phyloP scores from a whole-genome alignment of 169 alveolate genomes.

The Cryptosporidium andersoni region DNA sequence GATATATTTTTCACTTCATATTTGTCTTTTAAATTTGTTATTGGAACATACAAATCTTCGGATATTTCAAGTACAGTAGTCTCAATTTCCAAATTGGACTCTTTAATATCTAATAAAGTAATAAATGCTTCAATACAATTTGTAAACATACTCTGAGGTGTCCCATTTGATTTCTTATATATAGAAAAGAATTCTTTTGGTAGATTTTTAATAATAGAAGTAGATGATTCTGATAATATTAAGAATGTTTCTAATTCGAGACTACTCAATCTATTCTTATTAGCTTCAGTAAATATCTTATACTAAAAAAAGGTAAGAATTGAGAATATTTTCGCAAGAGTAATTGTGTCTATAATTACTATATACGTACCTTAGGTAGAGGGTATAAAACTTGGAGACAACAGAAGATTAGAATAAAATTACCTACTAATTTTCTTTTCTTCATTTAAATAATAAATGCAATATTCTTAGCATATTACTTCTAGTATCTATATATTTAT shows the following conservation, averaged over 20 bases:
- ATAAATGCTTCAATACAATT: constrained; percentile 35
- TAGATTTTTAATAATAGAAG: constrained; percentile 12
- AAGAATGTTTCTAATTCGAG: constrained; percentile 38
- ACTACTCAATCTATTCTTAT: neutral
- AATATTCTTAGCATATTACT: too few relatives aligned
- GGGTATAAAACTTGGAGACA: too few relatives aligned
- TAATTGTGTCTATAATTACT: too few relatives aligned
- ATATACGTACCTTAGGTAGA: too few relatives aligned
- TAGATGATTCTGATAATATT: constrained; percentile 10
- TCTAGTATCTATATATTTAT: too few relatives aligned
- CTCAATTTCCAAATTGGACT: constrained; percentile 6
- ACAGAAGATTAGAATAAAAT: too few relatives aligned
- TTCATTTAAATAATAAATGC: too few relatives aligned
- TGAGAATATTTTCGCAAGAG: too few relatives aligned
- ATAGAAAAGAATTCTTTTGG: constrained; percentile 18
- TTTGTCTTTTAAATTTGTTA: neutral
- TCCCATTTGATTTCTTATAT: constrained; percentile 37
- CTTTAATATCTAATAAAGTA: neutral
- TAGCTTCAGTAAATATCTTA: too few relatives aligned
- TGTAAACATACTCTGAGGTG: constrained; percentile 28
- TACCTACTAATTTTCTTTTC: too few relatives aligned
- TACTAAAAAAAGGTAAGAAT: too few relatives aligned
- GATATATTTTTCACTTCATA: neutral
- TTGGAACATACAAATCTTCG: neutral
- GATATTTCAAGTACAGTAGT: constrained; percentile 16